phyloP scores from a whole-genome alignment of 1,139 yeast genomes.

The Blastobotrys niveus region DNA sequence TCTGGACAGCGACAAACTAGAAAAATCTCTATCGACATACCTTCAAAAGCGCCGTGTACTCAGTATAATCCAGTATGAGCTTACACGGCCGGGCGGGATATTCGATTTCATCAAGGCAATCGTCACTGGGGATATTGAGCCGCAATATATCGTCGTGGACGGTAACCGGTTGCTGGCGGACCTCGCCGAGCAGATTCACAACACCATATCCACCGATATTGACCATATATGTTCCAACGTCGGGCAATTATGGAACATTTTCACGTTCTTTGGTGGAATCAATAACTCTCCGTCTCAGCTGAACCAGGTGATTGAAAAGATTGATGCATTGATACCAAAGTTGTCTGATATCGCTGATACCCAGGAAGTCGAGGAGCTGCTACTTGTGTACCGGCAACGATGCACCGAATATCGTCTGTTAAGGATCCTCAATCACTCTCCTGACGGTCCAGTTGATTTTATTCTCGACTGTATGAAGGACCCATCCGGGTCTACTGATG shows the following conservation, averaged over 20 bases:
- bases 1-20: background rate
- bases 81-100: background rate
- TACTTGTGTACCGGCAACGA: background rate
- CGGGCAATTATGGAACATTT: conserved; percentile 1
- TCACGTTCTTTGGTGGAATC: conserved; percentile 8
- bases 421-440: background rate
- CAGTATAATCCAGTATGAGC: background rate
- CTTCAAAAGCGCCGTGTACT: background rate
- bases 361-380: background rate
- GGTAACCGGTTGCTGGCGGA: conserved; percentile 3
- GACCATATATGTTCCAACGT: conserved; percentile 8
- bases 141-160: background rate
- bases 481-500: background rate
- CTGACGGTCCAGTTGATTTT: conserved; percentile 5
- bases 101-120: conserved; percentile 1
- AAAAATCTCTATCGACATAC: background rate
- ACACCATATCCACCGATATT: background rate
- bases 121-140: conserved; percentile 1
- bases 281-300: background rate
- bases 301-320: background rate
- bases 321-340: conserved; percentile 2
- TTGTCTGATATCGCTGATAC: background rate
- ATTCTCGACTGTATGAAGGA: background rate
- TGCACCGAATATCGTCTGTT: background rate
- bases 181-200: conserved; percentile 5